Evolutionary conservation across 768 basidiomycete species (phyloP).

Genomic region (Coprinopsis sp.): DNA sequence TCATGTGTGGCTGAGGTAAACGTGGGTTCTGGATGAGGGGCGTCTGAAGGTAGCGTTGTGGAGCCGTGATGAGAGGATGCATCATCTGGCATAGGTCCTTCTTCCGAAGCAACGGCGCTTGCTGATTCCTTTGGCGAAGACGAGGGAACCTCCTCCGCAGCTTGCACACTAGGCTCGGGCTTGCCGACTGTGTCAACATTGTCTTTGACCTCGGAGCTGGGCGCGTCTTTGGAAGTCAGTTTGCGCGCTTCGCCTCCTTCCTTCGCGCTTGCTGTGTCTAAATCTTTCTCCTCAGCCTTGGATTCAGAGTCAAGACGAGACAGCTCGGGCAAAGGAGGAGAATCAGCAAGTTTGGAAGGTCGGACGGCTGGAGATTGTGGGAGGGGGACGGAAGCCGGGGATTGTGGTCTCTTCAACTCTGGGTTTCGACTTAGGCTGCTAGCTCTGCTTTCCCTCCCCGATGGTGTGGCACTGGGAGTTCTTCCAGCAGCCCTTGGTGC

Average conservation of each 20-base stretch:
- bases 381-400: conserved; percentile 40
- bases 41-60: no score
- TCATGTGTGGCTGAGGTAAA: no score
- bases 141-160: not conserved
- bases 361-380: conserved; percentile 34
- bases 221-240: not conserved
- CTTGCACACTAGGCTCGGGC: not conserved
- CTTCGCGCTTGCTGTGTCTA: not conserved
- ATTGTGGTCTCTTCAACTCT: conserved; percentile 34
- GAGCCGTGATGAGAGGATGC: no score
- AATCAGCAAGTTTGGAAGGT: no score
- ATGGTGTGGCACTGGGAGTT: not conserved
- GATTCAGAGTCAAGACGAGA: no score
- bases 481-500: conserved; percentile 4
- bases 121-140: not conserved
- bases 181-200: no score
- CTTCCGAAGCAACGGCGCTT: no score
- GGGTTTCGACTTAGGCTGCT: conserved; percentile 14
- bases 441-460: conserved; percentile 3
- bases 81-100: not conserved
- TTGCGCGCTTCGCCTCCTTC: not conserved
- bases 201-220: not conserved
- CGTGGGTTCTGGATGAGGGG: no score
- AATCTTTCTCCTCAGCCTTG: not conserved
- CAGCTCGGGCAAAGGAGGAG: no score